Evolutionary conservation across 208 protist genomes (phyloP), one percentile per base, ranked within the genome.

Genomic region (Dictyostelium gargantuum): DNA sequence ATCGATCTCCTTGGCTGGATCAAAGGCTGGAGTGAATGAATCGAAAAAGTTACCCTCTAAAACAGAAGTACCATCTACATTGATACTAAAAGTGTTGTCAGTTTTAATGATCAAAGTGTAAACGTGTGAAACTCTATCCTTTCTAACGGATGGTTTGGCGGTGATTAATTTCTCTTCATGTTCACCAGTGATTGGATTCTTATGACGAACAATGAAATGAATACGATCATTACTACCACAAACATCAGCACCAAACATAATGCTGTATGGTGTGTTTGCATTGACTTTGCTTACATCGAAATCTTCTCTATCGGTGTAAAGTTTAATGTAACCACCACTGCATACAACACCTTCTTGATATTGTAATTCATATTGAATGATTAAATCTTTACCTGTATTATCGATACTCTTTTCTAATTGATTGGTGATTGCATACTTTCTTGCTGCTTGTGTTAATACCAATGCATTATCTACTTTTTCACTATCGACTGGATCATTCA

Each of bases 231-330:
- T 44, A 19, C 93, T 44, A 38, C 97, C 97, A 73, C 98, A 99
- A 75, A 93, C 93, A 95, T 99, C 98, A 42, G 98, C 97, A 66
- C 98, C 98, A 91, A 99, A 99, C 98, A 99, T 98, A 35, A 99
- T 97, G 73, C 92, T 97, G 94, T 99, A 99, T 85, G 93, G 84
- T 19, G 97, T 96, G 21, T 98, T 97, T 11, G 95, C 95, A 61
- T 97, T 54, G 76, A 99, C 97, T 56, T 95, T 84, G 48, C 91
- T 91, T 29, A 89, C 92, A 42, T 98, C 92, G 70, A 97, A 91
- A 3, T 46, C 50, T 19, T 94, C 91, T 26, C 32, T 13, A 3
- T 21, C 52, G 38, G 96, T 94, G 13, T 98, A 91, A 13, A 98
- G 73, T 91, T 99, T 99, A 35, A 98, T 94, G 95, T 99, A 99